A percentile compares a stretch with the other conserved stretches of the same genome.
phyloP scores from a whole-genome alignment of 2,329 filamentous ascomycete genomes.

The Sclerotinia sclerotiorum region DNA sequence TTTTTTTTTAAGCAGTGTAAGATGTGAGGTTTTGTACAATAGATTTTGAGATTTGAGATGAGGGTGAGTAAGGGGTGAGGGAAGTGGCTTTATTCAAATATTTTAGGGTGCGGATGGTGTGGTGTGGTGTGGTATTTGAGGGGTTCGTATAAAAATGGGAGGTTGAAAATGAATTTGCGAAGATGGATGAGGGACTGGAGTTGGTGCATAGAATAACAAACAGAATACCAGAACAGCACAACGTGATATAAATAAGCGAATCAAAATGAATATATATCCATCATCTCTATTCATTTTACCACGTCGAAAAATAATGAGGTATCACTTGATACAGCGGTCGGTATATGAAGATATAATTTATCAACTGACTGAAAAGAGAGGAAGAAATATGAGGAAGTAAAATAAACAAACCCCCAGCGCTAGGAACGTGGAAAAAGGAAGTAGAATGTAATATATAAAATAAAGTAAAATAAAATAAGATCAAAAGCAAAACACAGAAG shows the following conservation, averaged over 20 bases:
- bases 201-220: neutral
- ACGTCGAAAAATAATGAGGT: too few relatives aligned
- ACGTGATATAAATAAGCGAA: neutral
- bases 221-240: neutral
- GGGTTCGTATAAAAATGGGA: neutral
- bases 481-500: too few relatives aligned
- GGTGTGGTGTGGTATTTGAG: too few relatives aligned
- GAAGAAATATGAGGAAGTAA: too few relatives aligned
- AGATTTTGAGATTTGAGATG: constrained; percentile 26
- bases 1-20: neutral
- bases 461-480: neutral
- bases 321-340: too few relatives aligned
- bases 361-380: neutral
- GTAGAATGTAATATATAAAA: fast-evolving
- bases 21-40: constrained; percentile 39
- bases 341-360: too few relatives aligned
- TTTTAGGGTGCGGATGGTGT: neutral
- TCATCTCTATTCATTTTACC: too few relatives aligned
- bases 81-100: neutral
- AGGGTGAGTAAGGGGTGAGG: constrained; percentile 30
- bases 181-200: neutral
- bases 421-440: neutral
- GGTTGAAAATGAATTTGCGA: neutral
- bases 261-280: neutral
- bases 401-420: too few relatives aligned